These are phyloP conservation scores for Sphaerulina musiva DNA, from an alignment of 2,329 filamentous ascomycete genomes.

Conservation along the genomic window DNA sequence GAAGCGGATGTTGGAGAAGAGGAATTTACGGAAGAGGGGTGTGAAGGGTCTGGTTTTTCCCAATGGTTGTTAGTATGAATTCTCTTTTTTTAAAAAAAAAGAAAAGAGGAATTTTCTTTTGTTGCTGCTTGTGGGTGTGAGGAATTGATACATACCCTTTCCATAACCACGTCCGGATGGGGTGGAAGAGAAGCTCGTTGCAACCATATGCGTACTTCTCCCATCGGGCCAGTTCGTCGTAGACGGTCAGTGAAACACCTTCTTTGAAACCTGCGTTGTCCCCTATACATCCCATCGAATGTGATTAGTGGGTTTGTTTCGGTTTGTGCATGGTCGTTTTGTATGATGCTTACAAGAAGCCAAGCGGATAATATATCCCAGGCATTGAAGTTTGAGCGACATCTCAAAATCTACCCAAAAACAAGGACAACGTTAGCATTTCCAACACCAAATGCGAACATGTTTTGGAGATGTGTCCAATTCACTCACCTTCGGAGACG, in stretches of 20 bases:
- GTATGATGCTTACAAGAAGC: constrained; percentile 44
- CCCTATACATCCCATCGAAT: constrained; percentile 30
- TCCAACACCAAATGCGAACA: too few relatives aligned
- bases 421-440: too few relatives aligned
- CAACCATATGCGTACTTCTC: constrained; percentile 68
- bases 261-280: constrained; percentile 65
- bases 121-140: too few relatives aligned
- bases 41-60: constrained; percentile 51
- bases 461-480: too few relatives aligned
- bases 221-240: constrained; percentile 66
- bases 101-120: too few relatives aligned
- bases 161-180: constrained; percentile 55
- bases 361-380: constrained; percentile 61
- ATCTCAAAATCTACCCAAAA: constrained; percentile 59
- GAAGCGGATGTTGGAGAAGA: constrained; percentile 55
- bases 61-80: constrained; percentile 24
- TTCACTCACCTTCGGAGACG: constrained; percentile 53
- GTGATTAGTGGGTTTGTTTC: too few relatives aligned
- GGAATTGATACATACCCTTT: constrained; percentile 23
- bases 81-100: too few relatives aligned
- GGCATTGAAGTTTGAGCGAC: constrained; percentile 62
- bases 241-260: constrained; percentile 65
- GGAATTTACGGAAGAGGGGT: constrained; percentile 55
- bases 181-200: constrained; percentile 65
- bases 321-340: too few relatives aligned